phyloP scores from a whole-genome alignment of 2,329 filamentous ascomycete genomes.

The Cladosporium sp. region DNA sequence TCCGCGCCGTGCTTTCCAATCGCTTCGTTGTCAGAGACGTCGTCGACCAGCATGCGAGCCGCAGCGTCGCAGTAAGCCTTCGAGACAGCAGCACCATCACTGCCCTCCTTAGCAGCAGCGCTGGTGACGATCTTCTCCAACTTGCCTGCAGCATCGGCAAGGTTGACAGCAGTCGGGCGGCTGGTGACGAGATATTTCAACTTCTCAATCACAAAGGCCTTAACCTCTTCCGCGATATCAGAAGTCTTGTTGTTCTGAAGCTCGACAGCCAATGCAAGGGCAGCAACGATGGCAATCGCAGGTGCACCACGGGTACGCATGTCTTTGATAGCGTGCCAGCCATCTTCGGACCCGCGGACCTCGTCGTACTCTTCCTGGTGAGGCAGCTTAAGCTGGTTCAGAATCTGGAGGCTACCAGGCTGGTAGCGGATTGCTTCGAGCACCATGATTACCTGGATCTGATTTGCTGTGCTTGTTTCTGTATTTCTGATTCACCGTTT shows the following conservation, averaged over 20 bases:
- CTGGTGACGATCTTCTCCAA: conserved; percentile 63
- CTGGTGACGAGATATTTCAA: conserved; percentile 85
- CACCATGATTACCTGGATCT: conserved; percentile 41
- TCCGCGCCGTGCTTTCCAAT: conserved; percentile 80
- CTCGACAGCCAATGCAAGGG: conserved; percentile 82
- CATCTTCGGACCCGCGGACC: conserved; percentile 66
- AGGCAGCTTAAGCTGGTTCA: conserved; percentile 78
- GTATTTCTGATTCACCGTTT: not conserved
- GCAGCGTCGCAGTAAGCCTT: conserved; percentile 72
- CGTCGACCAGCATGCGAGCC: conserved; percentile 80
- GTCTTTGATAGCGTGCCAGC: conserved; percentile 75
- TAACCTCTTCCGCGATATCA: conserved; percentile 56
- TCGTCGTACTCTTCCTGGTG: conserved; percentile 75
- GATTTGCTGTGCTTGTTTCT: not conserved
- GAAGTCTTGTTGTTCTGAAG: conserved; percentile 56
- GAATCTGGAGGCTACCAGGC: conserved; percentile 67
- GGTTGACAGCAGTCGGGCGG: conserved; percentile 89
- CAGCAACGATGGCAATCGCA: conserved; percentile 96
- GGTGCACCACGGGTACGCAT: conserved; percentile 82
- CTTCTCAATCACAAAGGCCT: conserved; percentile 65
- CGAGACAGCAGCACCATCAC: conserved; percentile 54
- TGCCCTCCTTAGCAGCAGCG: conserved; percentile 38
- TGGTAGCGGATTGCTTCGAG: conserved; percentile 76
- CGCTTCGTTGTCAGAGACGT: conserved; percentile 78
- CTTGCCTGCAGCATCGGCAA: conserved; percentile 82